These are phyloP conservation scores for Wallacemonas sp. DNA, from an alignment of 208 protist species.

Conservation along the genomic window DNA sequence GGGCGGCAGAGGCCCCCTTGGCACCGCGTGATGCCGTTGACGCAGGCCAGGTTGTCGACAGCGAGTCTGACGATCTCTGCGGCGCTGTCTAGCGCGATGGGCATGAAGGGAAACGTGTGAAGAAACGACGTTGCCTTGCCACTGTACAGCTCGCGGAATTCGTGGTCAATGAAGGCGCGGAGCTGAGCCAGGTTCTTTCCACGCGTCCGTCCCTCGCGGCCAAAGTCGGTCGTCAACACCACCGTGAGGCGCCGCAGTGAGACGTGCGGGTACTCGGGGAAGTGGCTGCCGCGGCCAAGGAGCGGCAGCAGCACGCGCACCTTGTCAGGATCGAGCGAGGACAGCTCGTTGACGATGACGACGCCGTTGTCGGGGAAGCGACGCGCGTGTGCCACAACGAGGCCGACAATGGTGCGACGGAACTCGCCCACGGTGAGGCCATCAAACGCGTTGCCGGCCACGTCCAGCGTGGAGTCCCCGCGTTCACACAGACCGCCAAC, in stretches of 20 bases:
- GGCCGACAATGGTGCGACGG: slow-evolving; percentile 45
- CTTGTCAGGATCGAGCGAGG: slow-evolving; percentile 42
- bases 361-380: slow-evolving; percentile 55
- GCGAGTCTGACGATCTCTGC: slow-evolving; percentile 46
- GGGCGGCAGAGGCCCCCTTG: slow-evolving; percentile 4
- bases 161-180: slow-evolving; percentile 50
- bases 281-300: slow-evolving; percentile 43
- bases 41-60: slow-evolving; percentile 39
- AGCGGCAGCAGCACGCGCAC: slow-evolving; percentile 58
- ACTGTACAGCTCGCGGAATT: slow-evolving; percentile 61
- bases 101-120: slow-evolving; percentile 65
- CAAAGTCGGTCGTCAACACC: slow-evolving; percentile 81
- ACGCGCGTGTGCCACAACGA: slow-evolving; percentile 38
- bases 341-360: slow-evolving; percentile 73
- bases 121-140: slow-evolving; percentile 48
- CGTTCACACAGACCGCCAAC: slow-evolving; percentile 17
- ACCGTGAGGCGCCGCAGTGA: slow-evolving; percentile 42
- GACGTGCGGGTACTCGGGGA: slow-evolving; percentile 42
- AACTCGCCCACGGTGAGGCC: slow-evolving; percentile 54
- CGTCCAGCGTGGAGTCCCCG: slow-evolving; percentile 64
- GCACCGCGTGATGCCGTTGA: not conserved
- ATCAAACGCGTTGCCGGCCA: slow-evolving; percentile 55
- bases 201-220: slow-evolving; percentile 60
- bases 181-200: slow-evolving; percentile 66
- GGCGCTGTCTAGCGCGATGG: slow-evolving; percentile 50